A percentile compares a stretch with the other conserved stretches of the same genome.
These are phyloP conservation scores for Zygnema circumcarinatum DNA, from an alignment of 139 green algal genomes.

Conservation along the genomic window DNA sequence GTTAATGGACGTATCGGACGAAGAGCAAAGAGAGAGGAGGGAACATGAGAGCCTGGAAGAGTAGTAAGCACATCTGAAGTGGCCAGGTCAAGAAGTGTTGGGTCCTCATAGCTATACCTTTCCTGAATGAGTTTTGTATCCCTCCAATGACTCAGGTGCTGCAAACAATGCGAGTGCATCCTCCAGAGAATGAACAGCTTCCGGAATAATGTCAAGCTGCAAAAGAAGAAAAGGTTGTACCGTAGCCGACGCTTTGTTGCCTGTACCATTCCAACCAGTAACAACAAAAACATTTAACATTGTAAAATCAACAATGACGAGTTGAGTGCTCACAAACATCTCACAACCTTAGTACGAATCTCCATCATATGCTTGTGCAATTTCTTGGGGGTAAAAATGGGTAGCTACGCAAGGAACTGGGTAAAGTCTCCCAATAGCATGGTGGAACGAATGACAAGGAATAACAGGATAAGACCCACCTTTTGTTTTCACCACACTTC, in stretches of 20 bases:
- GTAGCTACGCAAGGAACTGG: no score
- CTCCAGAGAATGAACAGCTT: constrained; percentile 42
- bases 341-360: constrained; percentile 9
- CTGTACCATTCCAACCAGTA: constrained; percentile 15
- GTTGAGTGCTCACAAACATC: constrained; percentile 12
- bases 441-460: background rate
- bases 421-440: no score
- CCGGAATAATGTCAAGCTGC: constrained; percentile 59
- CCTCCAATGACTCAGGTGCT: constrained; percentile 42
- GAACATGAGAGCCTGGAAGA: no score
- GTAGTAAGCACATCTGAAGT: no score
- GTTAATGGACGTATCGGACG: no score
- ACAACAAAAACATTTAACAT: background rate
- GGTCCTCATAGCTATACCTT: no score
- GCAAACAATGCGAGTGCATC: constrained; percentile 46
- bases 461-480: constrained; percentile 20
- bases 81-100: no score
- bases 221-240: constrained; percentile 60
- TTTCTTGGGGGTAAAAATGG: no score
- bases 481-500: constrained; percentile 49
- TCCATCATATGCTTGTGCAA: no score
- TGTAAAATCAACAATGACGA: background rate
- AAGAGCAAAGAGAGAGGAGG: no score
- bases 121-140: constrained; percentile 31
- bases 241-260: constrained; percentile 56